phyloP scores from a whole-genome alignment of 352 stramenopile species.

The Aphanomyces astaci region DNA sequence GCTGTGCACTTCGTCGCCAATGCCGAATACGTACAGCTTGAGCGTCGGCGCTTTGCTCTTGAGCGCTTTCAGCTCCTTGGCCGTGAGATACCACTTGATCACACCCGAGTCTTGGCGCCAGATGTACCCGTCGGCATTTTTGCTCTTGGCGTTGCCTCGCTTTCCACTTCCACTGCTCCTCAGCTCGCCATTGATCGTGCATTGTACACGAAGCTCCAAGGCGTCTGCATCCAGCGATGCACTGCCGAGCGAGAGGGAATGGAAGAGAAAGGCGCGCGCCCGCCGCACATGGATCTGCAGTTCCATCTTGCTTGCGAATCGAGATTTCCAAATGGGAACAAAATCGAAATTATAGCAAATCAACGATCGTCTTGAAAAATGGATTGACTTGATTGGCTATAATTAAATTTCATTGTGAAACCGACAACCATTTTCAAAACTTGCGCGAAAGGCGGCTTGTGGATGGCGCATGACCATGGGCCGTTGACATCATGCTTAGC shows the following conservation, averaged over 20 bases:
- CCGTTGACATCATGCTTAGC: no score
- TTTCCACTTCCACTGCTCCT: slow-evolving; percentile 13
- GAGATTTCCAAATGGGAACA: neutral
- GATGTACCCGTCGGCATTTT: slow-evolving; percentile 9
- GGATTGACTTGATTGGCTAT: neutral
- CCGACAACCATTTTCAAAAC: no score
- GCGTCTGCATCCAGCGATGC: neutral
- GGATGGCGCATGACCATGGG: no score
- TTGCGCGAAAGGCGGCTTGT: no score
- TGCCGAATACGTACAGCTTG: slow-evolving; percentile 66
- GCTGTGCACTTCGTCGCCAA: slow-evolving; percentile 38
- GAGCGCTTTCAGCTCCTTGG: slow-evolving; percentile 50
- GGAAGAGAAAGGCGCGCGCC: slow-evolving; percentile 6
- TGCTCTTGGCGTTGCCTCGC: neutral
- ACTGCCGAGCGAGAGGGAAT: neutral
- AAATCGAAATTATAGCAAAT: slow-evolving; percentile 1
- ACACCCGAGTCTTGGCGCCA: slow-evolving; percentile 33
- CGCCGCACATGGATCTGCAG: slow-evolving; percentile 20
- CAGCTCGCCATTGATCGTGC: slow-evolving; percentile 15
- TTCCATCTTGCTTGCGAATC: slow-evolving; percentile 5
- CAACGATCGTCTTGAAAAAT: neutral
- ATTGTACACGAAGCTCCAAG: slow-evolving; percentile 17
- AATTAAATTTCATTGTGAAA: no score
- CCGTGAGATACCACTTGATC: slow-evolving; percentile 51
- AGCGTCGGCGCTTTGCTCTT: slow-evolving; percentile 58